These are phyloP conservation scores for Thielaviopsis musarum DNA, from an alignment of 2,329 filamentous ascomycete genomes.

Conservation along the genomic window DNA sequence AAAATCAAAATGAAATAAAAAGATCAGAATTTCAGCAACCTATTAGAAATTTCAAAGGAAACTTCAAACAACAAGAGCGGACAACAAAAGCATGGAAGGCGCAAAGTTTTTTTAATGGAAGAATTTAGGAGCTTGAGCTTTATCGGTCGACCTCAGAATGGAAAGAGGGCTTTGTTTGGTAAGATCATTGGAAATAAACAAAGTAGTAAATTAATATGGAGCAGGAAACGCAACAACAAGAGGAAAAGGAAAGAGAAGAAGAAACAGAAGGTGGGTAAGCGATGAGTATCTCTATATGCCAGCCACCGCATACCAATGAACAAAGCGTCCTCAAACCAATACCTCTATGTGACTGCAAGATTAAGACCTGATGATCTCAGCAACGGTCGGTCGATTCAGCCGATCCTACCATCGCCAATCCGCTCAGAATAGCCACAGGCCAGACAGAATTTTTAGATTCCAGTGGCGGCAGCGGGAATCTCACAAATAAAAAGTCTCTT, in stretches of 20 bases:
- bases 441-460: neutral
- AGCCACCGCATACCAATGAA: neutral
- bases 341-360: neutral
- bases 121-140: neutral
- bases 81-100: neutral
- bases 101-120: neutral
- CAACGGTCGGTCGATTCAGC: neutral
- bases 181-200: neutral
- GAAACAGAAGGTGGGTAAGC: conserved; percentile 5
- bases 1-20: neutral
- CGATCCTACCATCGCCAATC: neutral
- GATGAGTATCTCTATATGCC: neutral
- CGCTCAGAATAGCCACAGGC: neutral
- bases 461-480: neutral
- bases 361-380: neutral
- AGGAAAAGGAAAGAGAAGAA: conserved; percentile 10
- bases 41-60: neutral
- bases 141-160: neutral
- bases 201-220: neutral
- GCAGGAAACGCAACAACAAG: conserved; percentile 3
- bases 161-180: neutral
- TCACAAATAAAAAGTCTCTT: neutral
- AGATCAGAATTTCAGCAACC: neutral
- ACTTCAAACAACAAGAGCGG: neutral
- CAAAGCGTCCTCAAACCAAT: neutral